Evolutionary conservation across 768 basidiomycete genomes (phyloP), one percentile per base, ranked within the genome.

Genomic region (Termitomyces eurrhizus): DNA sequence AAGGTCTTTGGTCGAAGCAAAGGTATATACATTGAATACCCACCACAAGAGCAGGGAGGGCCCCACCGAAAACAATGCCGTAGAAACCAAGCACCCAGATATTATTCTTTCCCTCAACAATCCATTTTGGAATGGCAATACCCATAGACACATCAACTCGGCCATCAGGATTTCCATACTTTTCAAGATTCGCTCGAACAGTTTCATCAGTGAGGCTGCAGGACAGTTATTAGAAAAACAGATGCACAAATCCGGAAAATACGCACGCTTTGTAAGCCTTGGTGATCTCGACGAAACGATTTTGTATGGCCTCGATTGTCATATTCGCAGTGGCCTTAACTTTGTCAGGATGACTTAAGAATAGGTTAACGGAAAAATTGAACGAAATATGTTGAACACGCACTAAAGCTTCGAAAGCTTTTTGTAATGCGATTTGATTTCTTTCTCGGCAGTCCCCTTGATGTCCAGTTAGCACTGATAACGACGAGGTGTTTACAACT

Each of bases 191-290:
- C 68, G 89, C 86, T 45, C 95, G 91, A 57, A 94, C 94, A 6
- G 84, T 88, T 69, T 93, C 92, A 74, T 99, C 95, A 0, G 95
- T 98, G 29, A 99, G 76, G 8, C 92, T 94, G 65, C 39, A 39
- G 11, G 4, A 18, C 1, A 29, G 2, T 36, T 21, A 46, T 26
- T 2, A 54, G 35, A 59, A 24, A n/a, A 6, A 61, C 36, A 24
- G 29, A 57, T 45, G 44, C 26, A 36, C 8, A n/a, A 14, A 35
- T 29, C 44, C n/a, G 26, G 5, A n/a, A 21, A 18, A 33, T 24
- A 74, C 89, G 61, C 59, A 92, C 85, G 96, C 77, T 79, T 99
- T 99, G 78, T 99, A 99, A 4, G 97, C 97, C 72, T 98, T 99
- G 8, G 97, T 98, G 42, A 99, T 79, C 24, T 92, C 84, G 24